Evolutionary conservation across 2,329 filamentous ascomycete genomes (phyloP).

Genomic region (Pseudogymnoascus sp.): DNA sequence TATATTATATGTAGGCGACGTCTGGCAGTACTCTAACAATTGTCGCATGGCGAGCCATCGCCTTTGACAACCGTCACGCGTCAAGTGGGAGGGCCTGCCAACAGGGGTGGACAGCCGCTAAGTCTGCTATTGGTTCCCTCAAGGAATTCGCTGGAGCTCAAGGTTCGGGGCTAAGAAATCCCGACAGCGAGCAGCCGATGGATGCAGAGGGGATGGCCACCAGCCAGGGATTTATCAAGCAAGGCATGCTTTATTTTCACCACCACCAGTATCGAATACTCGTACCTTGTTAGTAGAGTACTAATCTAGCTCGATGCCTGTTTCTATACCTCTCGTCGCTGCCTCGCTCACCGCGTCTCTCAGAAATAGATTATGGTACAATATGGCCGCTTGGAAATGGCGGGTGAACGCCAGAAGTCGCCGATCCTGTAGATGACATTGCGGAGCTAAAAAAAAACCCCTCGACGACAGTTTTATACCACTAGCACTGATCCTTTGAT

Average conservation of each 20-base stretch:
- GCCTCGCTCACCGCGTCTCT: too few species aligned
- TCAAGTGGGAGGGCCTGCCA: not conserved
- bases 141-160: not conserved
- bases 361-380: too few species aligned
- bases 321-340: not conserved
- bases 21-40: not conserved
- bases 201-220: not conserved
- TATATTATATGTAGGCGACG: not conserved
- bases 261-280: not conserved
- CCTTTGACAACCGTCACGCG: not conserved
- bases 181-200: not conserved
- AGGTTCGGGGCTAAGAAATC: not conserved
- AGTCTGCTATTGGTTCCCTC: not conserved
- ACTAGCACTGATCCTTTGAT: too few species aligned
- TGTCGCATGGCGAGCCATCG: not conserved
- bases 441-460: too few species aligned
- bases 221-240: not conserved
- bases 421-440: too few species aligned
- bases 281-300: not conserved
- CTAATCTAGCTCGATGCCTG: not conserved
- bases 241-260: not conserved
- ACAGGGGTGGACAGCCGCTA: not conserved
- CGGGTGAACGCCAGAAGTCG: too few species aligned
- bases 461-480: too few species aligned
- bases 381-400: too few species aligned